A percentile compares a stretch with the other conserved stretches of the same genome.
These are phyloP conservation scores for Pycnococcus provasolii DNA, from an alignment of 139 green algal species.

Conservation along the genomic window DNA sequence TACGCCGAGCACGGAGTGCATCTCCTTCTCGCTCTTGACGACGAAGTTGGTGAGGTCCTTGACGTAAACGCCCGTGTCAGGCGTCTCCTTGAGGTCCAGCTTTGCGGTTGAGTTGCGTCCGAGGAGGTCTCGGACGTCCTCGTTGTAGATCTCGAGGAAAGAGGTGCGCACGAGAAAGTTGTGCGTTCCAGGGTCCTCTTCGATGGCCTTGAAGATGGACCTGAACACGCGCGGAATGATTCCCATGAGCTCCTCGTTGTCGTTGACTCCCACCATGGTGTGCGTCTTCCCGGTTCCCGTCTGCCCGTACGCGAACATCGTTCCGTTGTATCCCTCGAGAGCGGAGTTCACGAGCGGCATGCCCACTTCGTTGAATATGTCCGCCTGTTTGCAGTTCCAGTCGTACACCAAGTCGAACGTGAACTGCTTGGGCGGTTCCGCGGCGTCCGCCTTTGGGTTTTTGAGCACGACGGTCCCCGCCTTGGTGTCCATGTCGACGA, in stretches of 20 bases:
- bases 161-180: constrained; percentile 67
- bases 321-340: constrained; percentile 53
- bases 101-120: constrained; percentile 39
- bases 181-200: constrained; percentile 25
- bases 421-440: constrained; percentile 41
- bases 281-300: constrained; percentile 44
- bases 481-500: constrained; percentile 55
- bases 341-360: constrained; percentile 58
- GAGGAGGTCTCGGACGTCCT: constrained; percentile 62
- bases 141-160: constrained; percentile 86
- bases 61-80: constrained; percentile 65
- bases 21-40: constrained; percentile 63
- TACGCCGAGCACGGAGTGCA: constrained; percentile 64
- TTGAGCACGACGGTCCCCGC: constrained; percentile 40
- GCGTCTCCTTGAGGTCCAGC: constrained; percentile 65
- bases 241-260: constrained; percentile 33
- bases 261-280: constrained; percentile 47
- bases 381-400: constrained; percentile 40
- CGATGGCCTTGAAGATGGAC: constrained; percentile 62
- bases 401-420: constrained; percentile 74
- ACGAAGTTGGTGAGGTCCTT: constrained; percentile 69
- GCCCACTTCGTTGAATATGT: constrained; percentile 58
- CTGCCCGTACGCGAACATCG: constrained; percentile 74
- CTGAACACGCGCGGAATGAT: constrained; percentile 70
- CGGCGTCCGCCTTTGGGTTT: constrained; percentile 41